Conservation (phyloP, 176 grass and related monocot species). For the Hyparrhenia diplandra region DNA sequence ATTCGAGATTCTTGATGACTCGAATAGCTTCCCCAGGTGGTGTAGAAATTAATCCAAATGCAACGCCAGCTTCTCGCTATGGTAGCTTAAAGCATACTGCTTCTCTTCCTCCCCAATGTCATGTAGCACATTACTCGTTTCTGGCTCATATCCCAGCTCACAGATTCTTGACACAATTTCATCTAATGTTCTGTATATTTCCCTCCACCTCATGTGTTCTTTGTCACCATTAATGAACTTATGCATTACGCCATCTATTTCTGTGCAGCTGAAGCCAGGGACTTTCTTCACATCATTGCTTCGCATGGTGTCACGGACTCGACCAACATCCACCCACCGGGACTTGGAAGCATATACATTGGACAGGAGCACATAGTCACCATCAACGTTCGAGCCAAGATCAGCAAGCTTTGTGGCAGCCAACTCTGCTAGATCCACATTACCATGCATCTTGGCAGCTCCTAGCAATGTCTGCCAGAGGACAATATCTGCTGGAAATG, state of each 20-base stretch:
- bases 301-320: conserved; percentile 66
- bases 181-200: conserved; percentile 60
- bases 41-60: conserved; percentile 68
- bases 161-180: conserved; percentile 53
- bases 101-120: conserved; percentile 92
- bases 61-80: conserved; percentile 91
- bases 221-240: conserved; percentile 77
- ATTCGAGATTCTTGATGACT: conserved; percentile 92
- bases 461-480: conserved; percentile 88
- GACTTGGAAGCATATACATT: conserved; percentile 78
- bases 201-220: conserved; percentile 52
- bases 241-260: conserved; percentile 67
- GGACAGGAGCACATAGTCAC: conserved; percentile 85
- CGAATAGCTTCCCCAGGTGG: conserved; percentile 48
- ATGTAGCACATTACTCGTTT: conserved; percentile 69
- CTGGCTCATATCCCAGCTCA: conserved; percentile 78
- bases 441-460: conserved; percentile 56
- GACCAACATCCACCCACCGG: conserved; percentile 64
- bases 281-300: conserved; percentile 71
- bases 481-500: conserved; percentile 62
- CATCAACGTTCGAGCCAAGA: conserved; percentile 73
- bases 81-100: conserved; percentile 59
- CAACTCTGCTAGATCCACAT: conserved; percentile 67
- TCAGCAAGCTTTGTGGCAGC: conserved; percentile 50
- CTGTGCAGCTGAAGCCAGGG: conserved; percentile 78